phyloP scores from a whole-genome alignment of 768 basidiomycete genomes.

The Naganishia antarctica region DNA sequence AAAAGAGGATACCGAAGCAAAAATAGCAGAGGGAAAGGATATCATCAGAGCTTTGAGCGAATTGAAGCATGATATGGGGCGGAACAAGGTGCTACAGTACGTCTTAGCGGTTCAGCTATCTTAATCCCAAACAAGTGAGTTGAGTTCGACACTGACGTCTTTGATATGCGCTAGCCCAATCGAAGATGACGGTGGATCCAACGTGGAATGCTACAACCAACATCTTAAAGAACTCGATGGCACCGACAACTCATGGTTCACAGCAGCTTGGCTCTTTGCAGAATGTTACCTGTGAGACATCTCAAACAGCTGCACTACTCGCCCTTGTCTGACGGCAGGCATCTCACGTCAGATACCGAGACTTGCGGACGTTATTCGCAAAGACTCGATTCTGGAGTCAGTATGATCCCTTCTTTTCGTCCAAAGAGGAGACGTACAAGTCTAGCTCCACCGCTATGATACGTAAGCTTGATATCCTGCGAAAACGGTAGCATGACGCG shows the following conservation, averaged over 20 bases:
- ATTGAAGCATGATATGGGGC: slow-evolving; percentile 83
- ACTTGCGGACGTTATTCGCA: slow-evolving; percentile 68
- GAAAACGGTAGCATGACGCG: too few species aligned
- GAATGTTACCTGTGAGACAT: slow-evolving; percentile 59
- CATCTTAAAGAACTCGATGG: slow-evolving; percentile 57
- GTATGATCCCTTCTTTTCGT: slow-evolving; percentile 75
- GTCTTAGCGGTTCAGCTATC: slow-evolving; percentile 7
- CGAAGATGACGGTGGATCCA: slow-evolving; percentile 68
- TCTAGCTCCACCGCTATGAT: slow-evolving; percentile 71
- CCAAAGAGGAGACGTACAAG: slow-evolving; percentile 76
- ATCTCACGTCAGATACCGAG: slow-evolving; percentile 69
- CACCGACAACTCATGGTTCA: slow-evolving; percentile 70
- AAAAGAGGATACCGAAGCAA: slow-evolving; percentile 48
- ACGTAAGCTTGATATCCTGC: too few species aligned
- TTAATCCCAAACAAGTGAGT: not conserved
- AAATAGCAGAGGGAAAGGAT: slow-evolving; percentile 66
- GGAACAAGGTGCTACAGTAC: slow-evolving; percentile 66
- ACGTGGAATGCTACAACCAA: slow-evolving; percentile 67
- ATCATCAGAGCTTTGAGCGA: slow-evolving; percentile 70
- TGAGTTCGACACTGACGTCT: too few species aligned
- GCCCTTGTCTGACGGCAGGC: too few species aligned
- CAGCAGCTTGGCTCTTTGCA: slow-evolving; percentile 89
- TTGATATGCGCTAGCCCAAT: slow-evolving; percentile 56
- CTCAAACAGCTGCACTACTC: too few species aligned
- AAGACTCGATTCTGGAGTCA: slow-evolving; percentile 64